These are phyloP conservation scores for Penicillium sp. DNA, from an alignment of 2,329 filamentous ascomycete species.

Conservation along the genomic window DNA sequence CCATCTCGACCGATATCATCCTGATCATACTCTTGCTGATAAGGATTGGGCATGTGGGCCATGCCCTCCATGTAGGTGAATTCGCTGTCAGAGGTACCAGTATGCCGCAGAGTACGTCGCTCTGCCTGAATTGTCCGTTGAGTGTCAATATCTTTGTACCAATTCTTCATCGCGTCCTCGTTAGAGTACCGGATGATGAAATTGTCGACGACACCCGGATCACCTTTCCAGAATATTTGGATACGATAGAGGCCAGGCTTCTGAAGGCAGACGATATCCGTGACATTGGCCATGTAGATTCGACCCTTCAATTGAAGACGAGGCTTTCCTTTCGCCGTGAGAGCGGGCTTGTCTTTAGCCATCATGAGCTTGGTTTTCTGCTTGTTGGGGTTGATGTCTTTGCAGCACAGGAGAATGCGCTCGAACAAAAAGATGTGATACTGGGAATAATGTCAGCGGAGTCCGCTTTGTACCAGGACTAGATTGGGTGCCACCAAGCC, in stretches of 20 bases:
- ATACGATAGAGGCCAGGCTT: conserved; percentile 92
- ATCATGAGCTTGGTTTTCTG: conserved; percentile 62
- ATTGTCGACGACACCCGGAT: conserved; percentile 91
- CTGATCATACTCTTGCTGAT: conserved; percentile 60
- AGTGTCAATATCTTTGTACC: conserved; percentile 74
- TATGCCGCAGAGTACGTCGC: conserved; percentile 51
- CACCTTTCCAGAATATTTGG: conserved; percentile 98
- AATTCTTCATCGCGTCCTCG: conserved; percentile 91
- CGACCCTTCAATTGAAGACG: conserved; percentile 88
- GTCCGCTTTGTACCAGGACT: not conserved
- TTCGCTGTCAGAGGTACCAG: conserved; percentile 62
- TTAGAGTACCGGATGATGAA: conserved; percentile 92
- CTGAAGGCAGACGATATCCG: conserved; percentile 81
- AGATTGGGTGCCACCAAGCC: conserved; percentile 16
- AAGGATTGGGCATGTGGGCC: conserved; percentile 74
- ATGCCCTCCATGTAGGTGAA: conserved; percentile 77
- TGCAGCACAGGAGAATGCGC: conserved; percentile 92
- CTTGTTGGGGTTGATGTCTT: conserved; percentile 86
- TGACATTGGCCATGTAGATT: conserved; percentile 99
- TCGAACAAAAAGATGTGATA: conserved; percentile 99
- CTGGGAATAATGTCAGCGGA: conserved; percentile 47
- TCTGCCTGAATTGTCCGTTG: conserved; percentile 64
- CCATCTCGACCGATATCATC: conserved; percentile 47
- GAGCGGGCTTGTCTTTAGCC: conserved; percentile 66
- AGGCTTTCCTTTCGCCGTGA: conserved; percentile 71